phyloP scores from a whole-genome alignment of 2,329 filamentous ascomycete genomes.

The Phialemoniopsis sp. region DNA sequence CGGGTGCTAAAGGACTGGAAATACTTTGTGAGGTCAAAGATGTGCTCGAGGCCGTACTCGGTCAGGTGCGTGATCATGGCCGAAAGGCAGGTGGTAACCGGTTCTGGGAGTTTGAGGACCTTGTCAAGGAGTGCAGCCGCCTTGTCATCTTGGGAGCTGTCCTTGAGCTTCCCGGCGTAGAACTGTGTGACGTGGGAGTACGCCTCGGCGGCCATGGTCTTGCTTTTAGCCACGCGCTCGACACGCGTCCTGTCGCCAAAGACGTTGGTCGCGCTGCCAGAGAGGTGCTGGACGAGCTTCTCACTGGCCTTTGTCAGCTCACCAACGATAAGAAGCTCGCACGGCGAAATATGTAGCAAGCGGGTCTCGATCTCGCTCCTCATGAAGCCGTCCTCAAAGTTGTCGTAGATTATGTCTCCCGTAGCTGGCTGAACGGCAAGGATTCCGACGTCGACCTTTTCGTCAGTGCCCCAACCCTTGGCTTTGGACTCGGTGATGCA shows the following conservation, averaged over 20 bases:
- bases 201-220: constrained; percentile 78
- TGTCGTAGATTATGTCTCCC: constrained; percentile 92
- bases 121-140: constrained; percentile 73
- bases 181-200: constrained; percentile 89
- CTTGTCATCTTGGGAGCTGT: constrained; percentile 47
- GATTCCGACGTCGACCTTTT: constrained; percentile 88
- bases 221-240: constrained; percentile 70
- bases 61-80: constrained; percentile 93
- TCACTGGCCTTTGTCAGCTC: constrained; percentile 87
- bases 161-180: constrained; percentile 81
- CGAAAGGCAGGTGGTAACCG: constrained; percentile 87
- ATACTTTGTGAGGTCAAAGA: constrained; percentile 94
- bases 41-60: constrained; percentile 90
- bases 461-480: constrained; percentile 78
- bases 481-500: constrained; percentile 84
- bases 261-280: constrained; percentile 83
- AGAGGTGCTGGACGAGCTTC: constrained; percentile 86
- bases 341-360: constrained; percentile 91
- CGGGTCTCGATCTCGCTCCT: constrained; percentile 91
- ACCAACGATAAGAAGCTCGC: constrained; percentile 91
- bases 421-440: constrained; percentile 94
- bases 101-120: constrained; percentile 78
- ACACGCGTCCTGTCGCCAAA: constrained; percentile 88
- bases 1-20: constrained; percentile 93
- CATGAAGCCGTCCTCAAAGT: constrained; percentile 98